These are phyloP conservation scores for Eucalyptus albens DNA, from an alignment of 345 rosid genomes.

Conservation along the genomic window DNA sequence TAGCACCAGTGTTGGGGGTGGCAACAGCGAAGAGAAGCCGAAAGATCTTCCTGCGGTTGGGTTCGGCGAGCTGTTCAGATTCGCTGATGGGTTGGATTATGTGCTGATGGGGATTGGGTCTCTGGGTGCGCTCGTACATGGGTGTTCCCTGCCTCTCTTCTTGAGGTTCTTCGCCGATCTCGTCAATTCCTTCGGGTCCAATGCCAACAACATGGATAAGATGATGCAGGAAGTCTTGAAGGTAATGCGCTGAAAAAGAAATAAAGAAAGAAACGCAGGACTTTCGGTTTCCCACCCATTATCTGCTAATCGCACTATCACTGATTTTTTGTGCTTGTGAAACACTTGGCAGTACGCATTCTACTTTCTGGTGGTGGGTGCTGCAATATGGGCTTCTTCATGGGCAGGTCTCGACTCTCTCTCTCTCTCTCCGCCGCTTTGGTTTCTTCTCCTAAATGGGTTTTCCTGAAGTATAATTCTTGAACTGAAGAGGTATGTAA, in stretches of 20 bases:
- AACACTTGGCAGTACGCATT: conserved; percentile 68
- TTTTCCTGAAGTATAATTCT: neutral
- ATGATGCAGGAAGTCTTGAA: conserved; percentile 97
- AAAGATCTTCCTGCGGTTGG: conserved; percentile 45
- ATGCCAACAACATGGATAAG: conserved; percentile 79
- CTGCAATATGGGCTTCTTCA: conserved; percentile 98
- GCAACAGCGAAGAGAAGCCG: conserved; percentile 24
- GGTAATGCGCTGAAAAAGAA: conserved; percentile 13
- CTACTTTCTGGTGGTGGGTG: conserved; percentile 96
- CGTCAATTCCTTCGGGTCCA: conserved; percentile 95
- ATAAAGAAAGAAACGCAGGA: neutral
- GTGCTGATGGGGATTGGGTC: conserved; percentile 96
- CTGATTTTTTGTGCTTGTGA: neutral
- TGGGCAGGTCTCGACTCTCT: conserved; percentile 65
- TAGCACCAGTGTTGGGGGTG: neutral
- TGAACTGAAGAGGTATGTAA: neutral
- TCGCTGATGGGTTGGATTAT: conserved; percentile 91
- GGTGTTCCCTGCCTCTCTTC: conserved; percentile 87
- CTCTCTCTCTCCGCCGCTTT: neutral
- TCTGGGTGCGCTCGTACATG: conserved; percentile 87
- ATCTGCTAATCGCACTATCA: neutral
- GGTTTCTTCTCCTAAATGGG: neutral
- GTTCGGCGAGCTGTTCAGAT: conserved; percentile 83
- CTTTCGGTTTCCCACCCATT: neutral
- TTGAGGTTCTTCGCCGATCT: conserved; percentile 98